Evolutionary conservation across 1,284 basidiomycete genomes (phyloP).

Genomic region (Marasmius oreades): DNA sequence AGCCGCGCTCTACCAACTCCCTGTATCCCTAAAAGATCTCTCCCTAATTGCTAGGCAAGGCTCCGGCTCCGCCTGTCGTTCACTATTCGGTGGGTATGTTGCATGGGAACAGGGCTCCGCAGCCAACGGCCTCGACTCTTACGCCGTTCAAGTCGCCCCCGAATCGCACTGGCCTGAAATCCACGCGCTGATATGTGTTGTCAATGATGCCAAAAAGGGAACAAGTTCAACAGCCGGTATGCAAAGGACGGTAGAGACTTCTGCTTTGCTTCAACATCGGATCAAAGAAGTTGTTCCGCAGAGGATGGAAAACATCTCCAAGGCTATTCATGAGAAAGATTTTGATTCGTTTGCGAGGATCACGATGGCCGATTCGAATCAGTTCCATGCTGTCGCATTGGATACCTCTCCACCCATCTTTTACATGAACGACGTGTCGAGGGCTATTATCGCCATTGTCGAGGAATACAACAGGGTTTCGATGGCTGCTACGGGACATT

Average conservation of each 20-base stretch:
- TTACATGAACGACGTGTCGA: conserved; percentile 97
- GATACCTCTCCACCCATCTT: conserved; percentile 98
- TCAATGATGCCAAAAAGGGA: conserved; percentile 95
- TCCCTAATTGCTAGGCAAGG: conserved; percentile 96
- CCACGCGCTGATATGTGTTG: conserved; percentile 97
- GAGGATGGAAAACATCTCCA: conserved; percentile 80
- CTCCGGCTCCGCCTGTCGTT: conserved; percentile 96
- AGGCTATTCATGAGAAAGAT: conserved; percentile 79
- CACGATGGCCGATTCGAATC: conserved; percentile 97
- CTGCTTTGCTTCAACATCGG: conserved; percentile 84
- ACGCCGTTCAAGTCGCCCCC: conserved; percentile 86
- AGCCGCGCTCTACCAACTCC: conserved; percentile 82
- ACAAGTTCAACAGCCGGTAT: conserved; percentile 95
- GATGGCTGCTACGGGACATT: conserved; percentile 54
- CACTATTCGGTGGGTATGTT: conserved; percentile 96
- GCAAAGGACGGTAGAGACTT: conserved; percentile 96
- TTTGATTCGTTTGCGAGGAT: conserved; percentile 89
- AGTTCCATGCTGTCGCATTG: conserved; percentile 97
- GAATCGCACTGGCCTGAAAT: conserved; percentile 92
- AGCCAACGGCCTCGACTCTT: conserved; percentile 79
- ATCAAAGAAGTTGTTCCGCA: conserved; percentile 85
- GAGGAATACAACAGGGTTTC: conserved; percentile 93
- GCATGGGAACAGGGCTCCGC: conserved; percentile 86
- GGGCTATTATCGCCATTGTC: conserved; percentile 81
- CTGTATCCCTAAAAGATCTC: conserved; percentile 63